phyloP scores from a whole-genome alignment of 2,329 filamentous ascomycete species.

The Arthrobotrys conoides region DNA sequence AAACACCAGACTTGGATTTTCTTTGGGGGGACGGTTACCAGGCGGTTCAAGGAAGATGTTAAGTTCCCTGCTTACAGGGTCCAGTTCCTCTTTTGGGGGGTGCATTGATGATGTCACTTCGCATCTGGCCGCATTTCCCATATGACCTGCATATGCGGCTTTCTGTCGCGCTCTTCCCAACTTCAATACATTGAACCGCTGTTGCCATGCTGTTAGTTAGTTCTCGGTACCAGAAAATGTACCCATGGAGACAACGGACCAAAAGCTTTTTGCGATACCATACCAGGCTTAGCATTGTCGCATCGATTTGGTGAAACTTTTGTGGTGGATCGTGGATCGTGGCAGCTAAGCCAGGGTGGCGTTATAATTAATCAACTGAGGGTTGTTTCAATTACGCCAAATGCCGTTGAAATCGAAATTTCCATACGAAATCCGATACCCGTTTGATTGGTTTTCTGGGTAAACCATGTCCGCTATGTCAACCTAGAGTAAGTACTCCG shows the following conservation, averaged over 20 bases:
- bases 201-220: neutral
- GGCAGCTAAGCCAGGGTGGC: conserved; percentile 5
- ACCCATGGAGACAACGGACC: conserved; percentile 9
- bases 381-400: neutral
- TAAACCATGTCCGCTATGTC: neutral
- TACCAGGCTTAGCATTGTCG: neutral
- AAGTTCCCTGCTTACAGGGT: conserved; percentile 44
- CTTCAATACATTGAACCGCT: neutral
- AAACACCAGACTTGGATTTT: conserved; percentile 26
- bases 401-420: neutral
- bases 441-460: conserved; percentile 15
- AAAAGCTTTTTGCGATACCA: neutral
- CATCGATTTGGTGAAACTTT: conserved; percentile 7
- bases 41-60: neutral
- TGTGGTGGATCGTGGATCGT: conserved; percentile 2
- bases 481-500: neutral
- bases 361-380: neutral
- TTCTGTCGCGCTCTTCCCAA: conserved; percentile 25
- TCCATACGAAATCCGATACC: conserved; percentile 15
- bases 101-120: conserved; percentile 48
- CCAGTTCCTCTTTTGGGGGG: conserved; percentile 11
- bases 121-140: conserved; percentile 34
- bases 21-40: conserved; percentile 32
- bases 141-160: conserved; percentile 60
- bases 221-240: conserved; percentile 2